A percentile compares a stretch with the other conserved stretches of the same genome.
Conservation (phyloP, 352 stramenopile species). For the Pythium folliculosum region DNA sequence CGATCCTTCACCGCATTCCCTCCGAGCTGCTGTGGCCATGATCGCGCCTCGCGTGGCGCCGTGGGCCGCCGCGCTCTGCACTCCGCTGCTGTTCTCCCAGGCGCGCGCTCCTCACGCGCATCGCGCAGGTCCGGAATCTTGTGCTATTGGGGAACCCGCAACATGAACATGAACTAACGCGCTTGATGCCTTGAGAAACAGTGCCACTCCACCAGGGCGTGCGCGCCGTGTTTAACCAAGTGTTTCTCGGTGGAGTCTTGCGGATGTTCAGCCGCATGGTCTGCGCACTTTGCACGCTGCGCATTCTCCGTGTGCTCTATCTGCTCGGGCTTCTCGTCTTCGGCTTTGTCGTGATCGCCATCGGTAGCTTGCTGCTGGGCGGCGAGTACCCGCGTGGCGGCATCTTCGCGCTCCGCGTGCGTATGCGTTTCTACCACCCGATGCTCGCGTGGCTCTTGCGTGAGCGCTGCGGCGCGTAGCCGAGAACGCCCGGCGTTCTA, state of each 20-base stretch:
- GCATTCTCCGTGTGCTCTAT: background rate
- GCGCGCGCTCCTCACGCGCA: slow-evolving; percentile 3
- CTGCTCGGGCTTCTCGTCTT: too few species aligned
- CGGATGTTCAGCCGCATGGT: background rate
- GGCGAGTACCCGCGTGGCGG: background rate
- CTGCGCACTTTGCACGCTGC: slow-evolving; percentile 1
- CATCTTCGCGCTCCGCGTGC: slow-evolving; percentile 5
- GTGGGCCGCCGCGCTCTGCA: background rate
- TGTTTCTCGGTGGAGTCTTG: background rate
- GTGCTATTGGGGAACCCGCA: too few species aligned
- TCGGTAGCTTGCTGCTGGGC: background rate
- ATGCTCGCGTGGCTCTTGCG: slow-evolving; percentile 1
- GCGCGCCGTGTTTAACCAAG: background rate
- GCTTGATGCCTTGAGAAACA: background rate
- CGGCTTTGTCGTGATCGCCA: too few species aligned
- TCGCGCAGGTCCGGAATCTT: background rate
- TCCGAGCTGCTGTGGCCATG: too few species aligned
- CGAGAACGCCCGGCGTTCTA: too few species aligned
- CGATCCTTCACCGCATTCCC: too few species aligned
- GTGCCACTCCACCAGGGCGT: slow-evolving; percentile 1
- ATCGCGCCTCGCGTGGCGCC: background rate
- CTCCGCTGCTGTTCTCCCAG: slow-evolving; percentile 5
- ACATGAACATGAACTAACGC: too few species aligned
- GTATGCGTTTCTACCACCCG: slow-evolving; percentile 15
- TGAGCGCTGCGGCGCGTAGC: background rate